phyloP scores from a whole-genome alignment of 2,329 filamentous ascomycete genomes.

The Pseudogymnoascus sp. region DNA sequence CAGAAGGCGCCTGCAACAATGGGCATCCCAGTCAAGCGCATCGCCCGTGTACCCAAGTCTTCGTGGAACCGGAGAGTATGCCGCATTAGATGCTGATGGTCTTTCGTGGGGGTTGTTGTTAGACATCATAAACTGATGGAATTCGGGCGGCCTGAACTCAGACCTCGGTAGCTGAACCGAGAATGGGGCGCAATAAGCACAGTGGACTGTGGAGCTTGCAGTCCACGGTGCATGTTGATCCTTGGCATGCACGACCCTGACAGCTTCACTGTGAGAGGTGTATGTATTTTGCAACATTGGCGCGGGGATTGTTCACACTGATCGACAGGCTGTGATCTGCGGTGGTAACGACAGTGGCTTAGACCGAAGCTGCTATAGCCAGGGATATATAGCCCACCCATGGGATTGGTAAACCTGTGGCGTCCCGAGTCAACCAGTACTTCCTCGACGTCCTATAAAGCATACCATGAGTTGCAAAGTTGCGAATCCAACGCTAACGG shows the following conservation, averaged over 20 bases:
- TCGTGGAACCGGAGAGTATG: background rate
- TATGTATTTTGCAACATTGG: background rate
- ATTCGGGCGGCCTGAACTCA: background rate
- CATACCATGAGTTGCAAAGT: background rate
- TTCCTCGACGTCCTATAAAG: background rate
- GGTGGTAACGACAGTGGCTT: background rate
- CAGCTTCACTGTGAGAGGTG: background rate
- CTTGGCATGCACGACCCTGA: background rate
- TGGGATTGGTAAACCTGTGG: background rate
- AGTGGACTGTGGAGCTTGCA: background rate
- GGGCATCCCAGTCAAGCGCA: background rate
- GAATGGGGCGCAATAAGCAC: background rate
- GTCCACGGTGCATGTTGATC: background rate
- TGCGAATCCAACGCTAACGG: constrained; percentile 1
- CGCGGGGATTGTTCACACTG: background rate
- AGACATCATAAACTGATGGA: background rate
- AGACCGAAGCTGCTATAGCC: background rate
- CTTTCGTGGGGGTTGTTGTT: background rate
- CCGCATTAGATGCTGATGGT: background rate
- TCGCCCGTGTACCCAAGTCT: background rate
- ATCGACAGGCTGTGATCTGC: background rate
- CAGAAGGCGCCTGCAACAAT: background rate
- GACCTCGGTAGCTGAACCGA: constrained; percentile 1
- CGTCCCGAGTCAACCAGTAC: background rate
- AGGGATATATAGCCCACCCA: background rate